These are phyloP conservation scores for Zizania palustris DNA, from an alignment of 202 grass and related monocot species.

Conservation along the genomic window DNA sequence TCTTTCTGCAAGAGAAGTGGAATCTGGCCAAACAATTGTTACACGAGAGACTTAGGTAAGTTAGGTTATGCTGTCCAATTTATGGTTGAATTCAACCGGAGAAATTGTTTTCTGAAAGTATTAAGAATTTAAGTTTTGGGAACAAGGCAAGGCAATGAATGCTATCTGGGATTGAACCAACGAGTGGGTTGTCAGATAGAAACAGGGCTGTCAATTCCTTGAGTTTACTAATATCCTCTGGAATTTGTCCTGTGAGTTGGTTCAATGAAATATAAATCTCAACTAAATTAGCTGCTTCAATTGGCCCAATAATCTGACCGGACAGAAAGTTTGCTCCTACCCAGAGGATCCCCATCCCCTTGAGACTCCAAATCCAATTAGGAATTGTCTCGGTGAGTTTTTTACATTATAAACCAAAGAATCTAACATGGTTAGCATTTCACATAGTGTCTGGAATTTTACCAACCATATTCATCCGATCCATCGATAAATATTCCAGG, in stretches of 20 bases:
- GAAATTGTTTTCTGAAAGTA: slow-evolving; percentile 42
- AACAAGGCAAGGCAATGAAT: too few relatives aligned
- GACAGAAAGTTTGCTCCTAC: too few relatives aligned
- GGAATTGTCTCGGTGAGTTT: not conserved
- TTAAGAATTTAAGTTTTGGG: too few relatives aligned
- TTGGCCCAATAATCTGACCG: too few relatives aligned
- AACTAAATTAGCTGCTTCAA: too few relatives aligned
- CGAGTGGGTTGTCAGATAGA: too few relatives aligned
- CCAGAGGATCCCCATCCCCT: too few relatives aligned
- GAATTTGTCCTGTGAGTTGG: too few relatives aligned
- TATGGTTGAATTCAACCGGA: slow-evolving; percentile 33
- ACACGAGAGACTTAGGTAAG: slow-evolving; percentile 40
- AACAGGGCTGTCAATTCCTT: too few relatives aligned
- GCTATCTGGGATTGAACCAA: too few relatives aligned
- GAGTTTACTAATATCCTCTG: too few relatives aligned
- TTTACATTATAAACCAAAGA: slow-evolving; percentile 37
- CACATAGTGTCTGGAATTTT: slow-evolving; percentile 39
- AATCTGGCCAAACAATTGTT: slow-evolving; percentile 49
- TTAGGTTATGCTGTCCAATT: not conserved
- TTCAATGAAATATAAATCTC: too few relatives aligned
- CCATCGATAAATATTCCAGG: slow-evolving; percentile 36
- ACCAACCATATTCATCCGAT: slow-evolving; percentile 29
- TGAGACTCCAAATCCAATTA: not conserved
- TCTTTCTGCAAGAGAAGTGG: slow-evolving; percentile 31
- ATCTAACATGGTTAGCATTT: slow-evolving; percentile 32